phyloP scores from a whole-genome alignment of 768 basidiomycete genomes.

The Nevesoporus exiguus region DNA sequence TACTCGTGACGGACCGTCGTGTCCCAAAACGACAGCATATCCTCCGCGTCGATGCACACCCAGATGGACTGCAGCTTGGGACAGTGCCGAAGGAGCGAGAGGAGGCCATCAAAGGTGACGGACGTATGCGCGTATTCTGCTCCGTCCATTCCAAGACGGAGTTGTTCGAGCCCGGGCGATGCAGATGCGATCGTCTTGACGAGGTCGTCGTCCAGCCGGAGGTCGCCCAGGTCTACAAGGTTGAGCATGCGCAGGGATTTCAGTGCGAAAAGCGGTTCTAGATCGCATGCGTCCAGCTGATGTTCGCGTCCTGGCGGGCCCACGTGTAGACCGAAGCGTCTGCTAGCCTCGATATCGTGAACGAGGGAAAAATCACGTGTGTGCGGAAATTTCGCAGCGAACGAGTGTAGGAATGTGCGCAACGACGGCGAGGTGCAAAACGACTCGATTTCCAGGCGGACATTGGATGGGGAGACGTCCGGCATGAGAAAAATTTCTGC shows the following conservation, averaged over 20 bases:
- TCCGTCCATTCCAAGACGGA: slow-evolving; percentile 5
- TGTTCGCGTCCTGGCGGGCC: slow-evolving; percentile 19
- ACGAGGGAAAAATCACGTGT: slow-evolving; percentile 21
- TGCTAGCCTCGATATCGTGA: slow-evolving; percentile 15
- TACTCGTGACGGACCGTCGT: slow-evolving; percentile 11
- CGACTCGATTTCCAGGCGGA: slow-evolving; percentile 21
- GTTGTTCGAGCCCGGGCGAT: slow-evolving; percentile 18
- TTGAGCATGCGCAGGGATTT: slow-evolving; percentile 11
- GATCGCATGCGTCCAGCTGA: slow-evolving; percentile 4
- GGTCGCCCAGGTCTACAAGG: slow-evolving; percentile 15
- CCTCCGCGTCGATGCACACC: slow-evolving; percentile 13
- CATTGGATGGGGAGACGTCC: slow-evolving; percentile 1
- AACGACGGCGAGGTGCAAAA: slow-evolving; percentile 20
- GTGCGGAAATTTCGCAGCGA: slow-evolving; percentile 10
- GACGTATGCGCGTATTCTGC: neutral
- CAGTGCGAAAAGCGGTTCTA: slow-evolving; percentile 16
- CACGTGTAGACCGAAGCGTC: slow-evolving; percentile 20
- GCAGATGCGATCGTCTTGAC: slow-evolving; percentile 16
- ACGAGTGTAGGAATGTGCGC: slow-evolving; percentile 11
- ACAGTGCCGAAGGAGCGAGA: slow-evolving; percentile 19
- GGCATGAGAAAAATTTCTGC: slow-evolving; percentile 22
- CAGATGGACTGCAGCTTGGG: slow-evolving; percentile 13
- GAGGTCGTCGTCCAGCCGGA: slow-evolving; percentile 16
- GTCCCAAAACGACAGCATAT: slow-evolving; percentile 9
- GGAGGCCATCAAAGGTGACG: slow-evolving; percentile 21